Base-by-base conservation (phyloP, 2,329 filamentous ascomycete genomes). In the Colletotrichum musae region DNA sequence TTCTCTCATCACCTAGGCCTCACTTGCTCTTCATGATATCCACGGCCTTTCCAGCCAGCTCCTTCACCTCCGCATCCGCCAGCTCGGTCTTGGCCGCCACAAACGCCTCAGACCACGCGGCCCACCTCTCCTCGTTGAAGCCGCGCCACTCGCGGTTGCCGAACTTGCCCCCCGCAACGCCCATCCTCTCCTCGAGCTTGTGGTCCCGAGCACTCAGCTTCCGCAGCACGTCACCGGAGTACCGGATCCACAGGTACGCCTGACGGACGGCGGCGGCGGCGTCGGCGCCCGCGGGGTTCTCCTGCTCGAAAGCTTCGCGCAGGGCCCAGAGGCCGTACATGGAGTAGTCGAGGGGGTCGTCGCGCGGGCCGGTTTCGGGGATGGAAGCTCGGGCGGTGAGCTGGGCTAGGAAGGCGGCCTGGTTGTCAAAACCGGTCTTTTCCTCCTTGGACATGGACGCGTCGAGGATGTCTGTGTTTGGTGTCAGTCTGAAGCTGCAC, bases 241-340 rank as follows among this genome's bases (percentile, higher is more conserved):
- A 71, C 13, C 50, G 39, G 43, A 77, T 60, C 76, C 77, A 78
- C 4, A 75, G 24, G 2, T 64, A 72, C 3, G 77, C 74, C 21
- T 74, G 68, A 5, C 52, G 72, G 28, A 74, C 66, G 7, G 74
- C 72, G 7, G 61, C 59, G n/a, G 12, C 32, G 28, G 1, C 32
- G 57, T 59, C 59, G 0, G 54, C 26, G 16, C 26, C 58, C 5
- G 48, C 45, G 16, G 71, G 47, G 4, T 66, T 58, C 6, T 60
- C 51, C 45, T 72, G 71, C 57, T 79, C 77, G 18, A 78, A 74
- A 3, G 75, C 76, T 2, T 60, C 61, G n/a, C 77, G 71, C 58
- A 78, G 50, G 3, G 70, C 65, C 77, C 77, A 78, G 12, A 79
- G 69, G 7, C 69, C 76, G 36, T 71, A 77, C 24, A 75, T 50